phyloP scores from a whole-genome alignment of 2,329 filamentous ascomycete species.

The Alternaria sp. region DNA sequence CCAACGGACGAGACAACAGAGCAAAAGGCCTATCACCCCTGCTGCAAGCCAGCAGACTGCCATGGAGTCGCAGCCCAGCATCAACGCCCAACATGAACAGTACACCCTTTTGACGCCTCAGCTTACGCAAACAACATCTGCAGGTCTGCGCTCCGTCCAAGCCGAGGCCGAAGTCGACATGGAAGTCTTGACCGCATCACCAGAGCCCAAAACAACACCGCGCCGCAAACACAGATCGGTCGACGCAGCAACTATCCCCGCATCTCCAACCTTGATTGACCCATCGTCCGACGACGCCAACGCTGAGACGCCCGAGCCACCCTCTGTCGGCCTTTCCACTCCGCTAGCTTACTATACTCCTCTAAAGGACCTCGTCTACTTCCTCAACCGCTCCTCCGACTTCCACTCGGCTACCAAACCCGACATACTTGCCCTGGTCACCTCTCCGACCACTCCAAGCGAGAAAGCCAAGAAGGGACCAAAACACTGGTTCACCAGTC shows the following conservation, averaged over 20 bases:
- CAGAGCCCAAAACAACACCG: conserved; percentile 1
- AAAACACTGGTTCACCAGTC: conserved; percentile 52
- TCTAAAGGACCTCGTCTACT: conserved; percentile 48
- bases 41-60: conserved; percentile 35
- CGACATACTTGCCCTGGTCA: conserved; percentile 55
- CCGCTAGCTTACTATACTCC: conserved; percentile 55
- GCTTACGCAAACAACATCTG: conserved; percentile 43
- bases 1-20: conserved; percentile 19
- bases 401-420: conserved; percentile 46
- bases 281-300: conserved; percentile 19
- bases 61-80: conserved; percentile 29
- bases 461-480: conserved; percentile 51
- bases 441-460: conserved; percentile 38
- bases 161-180: conserved; percentile 22
- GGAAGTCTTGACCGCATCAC: not conserved
- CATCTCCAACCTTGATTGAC: conserved; percentile 10
- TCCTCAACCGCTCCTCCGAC: conserved; percentile 49
- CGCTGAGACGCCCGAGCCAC: conserved; percentile 16
- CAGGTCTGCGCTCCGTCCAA: conserved; percentile 26
- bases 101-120: conserved; percentile 46
- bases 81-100: conserved; percentile 21
- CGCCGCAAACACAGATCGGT: conserved; percentile 3
- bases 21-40: conserved; percentile 33
- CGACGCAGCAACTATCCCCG: conserved; percentile 14
- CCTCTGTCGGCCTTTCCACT: conserved; percentile 50